Evolutionary conservation across 1,139 yeast species (phyloP).

Genomic region (Geotrichum europaeum): DNA sequence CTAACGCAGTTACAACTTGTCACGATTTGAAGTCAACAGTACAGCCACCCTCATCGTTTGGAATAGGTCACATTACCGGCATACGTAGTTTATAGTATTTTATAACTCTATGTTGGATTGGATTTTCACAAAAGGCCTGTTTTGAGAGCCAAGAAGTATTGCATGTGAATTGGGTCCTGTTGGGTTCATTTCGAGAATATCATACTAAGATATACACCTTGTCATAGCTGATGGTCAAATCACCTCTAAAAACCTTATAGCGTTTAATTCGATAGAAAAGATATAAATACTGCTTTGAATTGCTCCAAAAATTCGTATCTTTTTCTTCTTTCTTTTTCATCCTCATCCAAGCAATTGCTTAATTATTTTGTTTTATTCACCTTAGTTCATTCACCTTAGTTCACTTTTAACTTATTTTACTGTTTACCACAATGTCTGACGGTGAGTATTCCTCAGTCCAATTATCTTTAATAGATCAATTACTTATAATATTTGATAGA

Average conservation of each 20-base stretch:
- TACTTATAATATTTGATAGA: slow-evolving; percentile 23
- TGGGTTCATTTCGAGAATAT: not conserved
- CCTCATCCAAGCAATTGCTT: not conserved
- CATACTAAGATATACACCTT: not conserved
- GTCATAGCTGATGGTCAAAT: not conserved
- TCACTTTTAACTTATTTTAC: not conserved
- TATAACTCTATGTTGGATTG: not conserved
- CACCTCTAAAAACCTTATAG: not conserved
- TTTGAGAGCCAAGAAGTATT: not conserved
- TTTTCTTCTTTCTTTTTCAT: not conserved
- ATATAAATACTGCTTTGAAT: not conserved
- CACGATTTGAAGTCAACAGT: too few species aligned
- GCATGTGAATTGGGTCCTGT: not conserved
- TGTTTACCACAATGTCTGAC: slow-evolving; percentile 22
- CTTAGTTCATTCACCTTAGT: too few species aligned
- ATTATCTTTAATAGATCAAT: not conserved
- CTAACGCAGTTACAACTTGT: too few species aligned
- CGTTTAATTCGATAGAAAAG: not conserved
- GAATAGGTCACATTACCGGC: too few species aligned
- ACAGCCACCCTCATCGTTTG: too few species aligned
- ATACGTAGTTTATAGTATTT: too few species aligned
- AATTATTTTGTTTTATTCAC: too few species aligned
- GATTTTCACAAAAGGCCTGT: not conserved
- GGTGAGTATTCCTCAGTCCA: slow-evolving; percentile 5
- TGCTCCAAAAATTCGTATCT: not conserved